Percentiles rank a stretch among this genome's conserved stretches.
Conservation (phyloP, 495 filamentous ascomycete genomes). For the Podospora anserina region DNA sequence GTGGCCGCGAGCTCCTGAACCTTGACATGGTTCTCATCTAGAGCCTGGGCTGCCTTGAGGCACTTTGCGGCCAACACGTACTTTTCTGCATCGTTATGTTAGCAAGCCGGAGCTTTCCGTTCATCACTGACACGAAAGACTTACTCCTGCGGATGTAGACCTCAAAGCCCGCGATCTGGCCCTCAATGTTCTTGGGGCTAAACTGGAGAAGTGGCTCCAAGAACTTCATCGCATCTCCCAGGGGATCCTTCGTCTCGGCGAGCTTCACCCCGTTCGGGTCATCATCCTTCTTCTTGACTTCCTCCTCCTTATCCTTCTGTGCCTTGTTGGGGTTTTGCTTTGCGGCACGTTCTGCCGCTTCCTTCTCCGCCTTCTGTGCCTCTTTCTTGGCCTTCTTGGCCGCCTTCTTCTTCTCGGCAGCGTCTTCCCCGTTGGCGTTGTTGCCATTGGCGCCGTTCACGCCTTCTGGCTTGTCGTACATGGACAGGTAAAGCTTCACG, state of each 20-base stretch:
- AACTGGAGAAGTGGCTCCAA: slow-evolving; percentile 74
- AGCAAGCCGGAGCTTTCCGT: slow-evolving; percentile 14
- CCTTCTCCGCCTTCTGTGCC: slow-evolving; percentile 76
- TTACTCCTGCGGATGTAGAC: slow-evolving; percentile 76
- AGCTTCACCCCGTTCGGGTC: slow-evolving; percentile 81
- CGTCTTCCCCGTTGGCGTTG: slow-evolving; percentile 53
- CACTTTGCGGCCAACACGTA: slow-evolving; percentile 81
- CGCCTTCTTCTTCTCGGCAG: slow-evolving; percentile 83
- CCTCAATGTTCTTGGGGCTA: slow-evolving; percentile 76
- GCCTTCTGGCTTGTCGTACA: slow-evolving; percentile 71
- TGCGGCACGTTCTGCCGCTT: slow-evolving; percentile 66
- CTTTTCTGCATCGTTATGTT: slow-evolving; percentile 58
- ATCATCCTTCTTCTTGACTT: slow-evolving; percentile 75
- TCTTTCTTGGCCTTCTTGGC: slow-evolving; percentile 94
- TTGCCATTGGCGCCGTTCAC: slow-evolving; percentile 54
- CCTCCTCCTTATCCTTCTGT: slow-evolving; percentile 47
- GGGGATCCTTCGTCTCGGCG: slow-evolving; percentile 72
- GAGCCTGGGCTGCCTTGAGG: slow-evolving; percentile 64
- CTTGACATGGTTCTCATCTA: slow-evolving; percentile 69
- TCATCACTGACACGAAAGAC: slow-evolving; percentile 27
- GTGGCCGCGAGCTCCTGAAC: slow-evolving; percentile 72
- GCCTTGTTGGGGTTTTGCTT: slow-evolving; percentile 71
- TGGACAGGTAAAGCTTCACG: slow-evolving; percentile 71
- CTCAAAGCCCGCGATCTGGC: slow-evolving; percentile 83
- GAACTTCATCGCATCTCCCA: slow-evolving; percentile 86